Base-by-base conservation (phyloP, 306 rosid genomes). In the Benincasa hispida region DNA sequence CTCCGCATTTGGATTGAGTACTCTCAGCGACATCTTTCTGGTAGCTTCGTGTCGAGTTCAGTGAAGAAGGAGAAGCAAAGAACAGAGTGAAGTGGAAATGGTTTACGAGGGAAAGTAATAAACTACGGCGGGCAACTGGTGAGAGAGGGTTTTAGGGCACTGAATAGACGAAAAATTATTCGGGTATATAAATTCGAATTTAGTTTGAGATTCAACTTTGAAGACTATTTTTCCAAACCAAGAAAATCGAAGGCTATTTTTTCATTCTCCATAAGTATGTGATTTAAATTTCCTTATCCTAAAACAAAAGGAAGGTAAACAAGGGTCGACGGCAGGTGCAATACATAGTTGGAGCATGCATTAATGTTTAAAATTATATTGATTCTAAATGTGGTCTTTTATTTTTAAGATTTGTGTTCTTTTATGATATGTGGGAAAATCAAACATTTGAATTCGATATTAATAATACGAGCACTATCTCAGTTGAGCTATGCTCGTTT, bases 1-100 rank as follows among this genome's bases (percentile, higher is more conserved):
- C 84, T 94, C 97, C 0, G 99, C 99, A 75, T 92, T 94, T 59
- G 97, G 96, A 84, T 94, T 94, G 78, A 94, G 79, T 5, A 81
- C 87, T 84, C 92, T 84, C 54, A 92, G 72, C 45, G 99, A 89
- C 99, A 94, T 93, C 70, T 66, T 86, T 10, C 28, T 34, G 63
- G 37, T 57, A 37, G 22, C 14, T 25, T 19, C 28, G 28, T 10
- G 73, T 7, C 22, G 37, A 69, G 22, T n/a, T 27, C 42, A 30
- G 59, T 28, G 76, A 72, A 72, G 56, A 7, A 18, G 24, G 14
- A 34, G 70, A 63, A 34, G 70, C 47, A n/a, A 9, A 19, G 17
- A 63, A 18, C 7, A 63, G 47, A 32, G 47, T 63, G 45, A 18
- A 61, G 24, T 62, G 22, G 45, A 63, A 63, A 63, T 63, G 70